Evolutionary conservation across 2,329 filamentous ascomycete genomes (phyloP), one percentile per base, ranked within the genome.

Genomic region (Dothideomycetidae sp.): DNA sequence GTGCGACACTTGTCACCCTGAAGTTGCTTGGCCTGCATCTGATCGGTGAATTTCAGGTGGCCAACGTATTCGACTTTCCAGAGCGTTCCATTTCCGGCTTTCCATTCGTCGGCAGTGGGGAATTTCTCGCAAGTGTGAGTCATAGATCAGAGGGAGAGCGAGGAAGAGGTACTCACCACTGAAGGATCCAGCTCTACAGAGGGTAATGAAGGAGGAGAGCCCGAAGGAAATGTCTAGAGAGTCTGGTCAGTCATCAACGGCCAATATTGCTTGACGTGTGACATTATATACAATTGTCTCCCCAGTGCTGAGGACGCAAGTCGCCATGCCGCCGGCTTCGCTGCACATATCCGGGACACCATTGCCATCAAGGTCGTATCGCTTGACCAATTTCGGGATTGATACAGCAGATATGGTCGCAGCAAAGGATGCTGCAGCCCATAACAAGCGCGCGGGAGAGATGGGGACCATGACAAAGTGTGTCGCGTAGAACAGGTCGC

Each of bases 1-100:
- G 32, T 36, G 3, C 39, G 39, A 16, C 39, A 41, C 30, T 37
- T 41, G 29, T 41, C 39, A 14, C 39, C 39, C 10, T 33, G 33
- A 7, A 41, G 33, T 14, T n/a, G 13, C 5, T 33, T 29, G 5
- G 19, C 10, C 2, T 29, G 32, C 2, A 41, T 29, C 4, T 28
- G 7, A 10, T 23, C 35, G 17, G 29, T 41, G 14, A 38, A 41
- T 19, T 31, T 16, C 14, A 33, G 26, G 12, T 41, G 15, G 11
- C 30, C 39, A 15, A 39, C 31, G 15, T 38, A 41, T 13, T 38
- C 10, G 9, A 38, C 28, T 3, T 15, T 15, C 39, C 33, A 41
- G 12, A 30, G 29, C n/a, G 33, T 37, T 2, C 39, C 33, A 18
- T 41, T 41, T 16, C 21, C 21, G n/a, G 21, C 21, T 26, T 26